Base-by-base conservation (phyloP, 192 early-diverging fungal genomes). In the Backusella mclennaniae region DNA sequence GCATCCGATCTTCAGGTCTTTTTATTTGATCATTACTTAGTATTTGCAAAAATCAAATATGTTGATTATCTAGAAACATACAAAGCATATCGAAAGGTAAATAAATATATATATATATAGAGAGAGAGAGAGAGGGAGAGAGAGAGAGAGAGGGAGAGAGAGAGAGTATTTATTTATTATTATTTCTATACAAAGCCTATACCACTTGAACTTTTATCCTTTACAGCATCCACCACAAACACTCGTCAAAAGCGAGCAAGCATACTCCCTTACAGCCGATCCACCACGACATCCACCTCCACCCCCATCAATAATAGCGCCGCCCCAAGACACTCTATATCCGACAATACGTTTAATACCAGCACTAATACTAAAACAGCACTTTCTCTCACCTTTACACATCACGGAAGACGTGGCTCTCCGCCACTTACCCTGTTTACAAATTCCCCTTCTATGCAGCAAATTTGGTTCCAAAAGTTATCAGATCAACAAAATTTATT, bases 11-110 rank as follows among this genome's bases (percentile, higher is more conserved):
- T 97, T 9, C 86, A 89, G 52, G 90, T 97, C 29, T 93, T 95
- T 77, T 77, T 98, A 46, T 93, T 99, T 59, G 97, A 99, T 82
- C 94, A 98, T 84, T 89, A 91, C 77, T 76, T 95, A 31, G 81
- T 95, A n/a, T 88, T 95, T 85, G 89, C 92, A 76, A 93, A 91
- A 71, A 85, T 87, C 67, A 95, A 92, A 82, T 84, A 84, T 31
- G 83, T 85, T 49, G 81, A 88, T 74, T 84, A 87, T 36, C 82
- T 85, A 7, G 90, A 90, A 70, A 86, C 88, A 71, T 91, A 86
- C 78, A 92, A 88, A 52, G 88, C 90, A 15, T 86, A 89, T 69
- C 83, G 85, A 67, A 79, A 77, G 75, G 86, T 88, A 83, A 83
- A 56, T 1, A 21, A 2, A 52, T 19, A 49, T 17, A 14, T 49